Percentiles rank a stretch among this genome's conserved stretches.
Evolutionary conservation across 2,329 filamentous ascomycete genomes (phyloP).

Genomic region (Periglandula ipomoeae): DNA sequence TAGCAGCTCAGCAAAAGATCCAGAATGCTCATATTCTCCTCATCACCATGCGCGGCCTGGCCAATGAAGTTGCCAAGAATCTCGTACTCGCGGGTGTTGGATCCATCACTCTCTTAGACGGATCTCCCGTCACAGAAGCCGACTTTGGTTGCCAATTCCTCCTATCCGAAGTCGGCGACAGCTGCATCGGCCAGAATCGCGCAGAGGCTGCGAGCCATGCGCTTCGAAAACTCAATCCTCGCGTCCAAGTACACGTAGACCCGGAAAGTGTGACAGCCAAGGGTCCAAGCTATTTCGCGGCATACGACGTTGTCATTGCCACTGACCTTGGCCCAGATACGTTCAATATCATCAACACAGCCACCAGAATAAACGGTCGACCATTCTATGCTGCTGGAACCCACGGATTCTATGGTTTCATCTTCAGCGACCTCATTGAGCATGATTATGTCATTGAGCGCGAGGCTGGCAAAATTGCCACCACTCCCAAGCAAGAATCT

Average conservation of each 20-base stretch:
- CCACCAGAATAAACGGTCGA: slow-evolving; percentile 65
- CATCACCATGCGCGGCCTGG: slow-evolving; percentile 77
- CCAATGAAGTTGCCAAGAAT: slow-evolving; percentile 95
- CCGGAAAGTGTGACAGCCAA: slow-evolving; percentile 58
- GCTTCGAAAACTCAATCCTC: slow-evolving; percentile 79
- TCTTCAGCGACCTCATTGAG: slow-evolving; percentile 85
- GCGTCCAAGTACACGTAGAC: slow-evolving; percentile 69
- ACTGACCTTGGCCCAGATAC: slow-evolving; percentile 74
- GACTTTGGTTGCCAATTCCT: slow-evolving; percentile 83
- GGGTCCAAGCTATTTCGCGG: slow-evolving; percentile 62
- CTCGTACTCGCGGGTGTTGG: slow-evolving; percentile 88
- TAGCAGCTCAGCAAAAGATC: slow-evolving; percentile 88
- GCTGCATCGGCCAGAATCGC: slow-evolving; percentile 70
- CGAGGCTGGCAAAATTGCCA: slow-evolving; percentile 65
- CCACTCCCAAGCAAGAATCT: slow-evolving; percentile 60
- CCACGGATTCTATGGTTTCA: slow-evolving; percentile 88
- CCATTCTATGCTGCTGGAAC: slow-evolving; percentile 84
- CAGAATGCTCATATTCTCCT: slow-evolving; percentile 84
- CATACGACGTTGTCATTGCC: slow-evolving; percentile 80
- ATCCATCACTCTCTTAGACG: slow-evolving; percentile 81
- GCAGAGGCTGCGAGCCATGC: slow-evolving; percentile 71
- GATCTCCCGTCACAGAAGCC: slow-evolving; percentile 62
- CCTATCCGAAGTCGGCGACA: slow-evolving; percentile 49
- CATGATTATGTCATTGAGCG: slow-evolving; percentile 88
- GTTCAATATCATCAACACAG: slow-evolving; percentile 74